A percentile compares a stretch with the other conserved stretches of the same genome.
Conservation (phyloP, 2,329 filamentous ascomycete species). For the Chalara sp. region DNA sequence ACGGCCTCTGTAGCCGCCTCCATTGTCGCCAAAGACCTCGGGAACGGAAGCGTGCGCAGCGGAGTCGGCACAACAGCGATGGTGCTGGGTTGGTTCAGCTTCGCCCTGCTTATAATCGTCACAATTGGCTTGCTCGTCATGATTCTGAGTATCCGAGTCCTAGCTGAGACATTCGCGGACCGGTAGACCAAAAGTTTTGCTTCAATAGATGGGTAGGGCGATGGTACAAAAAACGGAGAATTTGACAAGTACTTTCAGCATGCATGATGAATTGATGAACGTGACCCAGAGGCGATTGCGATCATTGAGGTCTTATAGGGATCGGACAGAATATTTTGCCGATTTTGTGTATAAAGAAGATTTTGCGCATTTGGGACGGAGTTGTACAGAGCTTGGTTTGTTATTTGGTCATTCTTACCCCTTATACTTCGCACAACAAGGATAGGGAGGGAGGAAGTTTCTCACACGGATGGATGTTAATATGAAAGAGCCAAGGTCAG, state of each 20-base stretch:
- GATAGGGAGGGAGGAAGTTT: background rate
- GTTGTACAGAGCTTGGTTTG: constrained; percentile 8
- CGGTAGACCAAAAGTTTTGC: background rate
- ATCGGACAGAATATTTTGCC: background rate
- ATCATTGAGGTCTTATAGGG: background rate
- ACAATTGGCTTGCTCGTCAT: constrained; percentile 93
- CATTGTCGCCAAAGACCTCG: constrained; percentile 87
- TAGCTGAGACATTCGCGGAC: constrained; percentile 46
- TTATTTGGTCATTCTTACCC: background rate
- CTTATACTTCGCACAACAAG: background rate
- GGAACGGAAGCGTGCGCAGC: constrained; percentile 78
- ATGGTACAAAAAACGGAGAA: constrained; percentile 1
- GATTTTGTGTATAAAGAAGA: constrained; percentile 8
- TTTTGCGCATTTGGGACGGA: constrained; percentile 13
- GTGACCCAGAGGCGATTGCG: constrained; percentile 1
- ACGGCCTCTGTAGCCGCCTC: constrained; percentile 94
- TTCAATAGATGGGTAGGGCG: background rate
- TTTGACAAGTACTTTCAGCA: constrained; percentile 15
- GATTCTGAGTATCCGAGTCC: constrained; percentile 85
- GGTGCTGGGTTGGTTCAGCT: constrained; percentile 97
- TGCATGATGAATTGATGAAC: constrained; percentile 16
- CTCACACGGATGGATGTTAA: too few species aligned
- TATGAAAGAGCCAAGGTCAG: too few species aligned
- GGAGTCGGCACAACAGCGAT: constrained; percentile 93
- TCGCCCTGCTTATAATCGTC: constrained; percentile 86